Percentiles rank a stretch among this genome's conserved stretches.
Conservation (phyloP, 1,284 basidiomycete genomes). For the Sparassis latifolia region DNA sequence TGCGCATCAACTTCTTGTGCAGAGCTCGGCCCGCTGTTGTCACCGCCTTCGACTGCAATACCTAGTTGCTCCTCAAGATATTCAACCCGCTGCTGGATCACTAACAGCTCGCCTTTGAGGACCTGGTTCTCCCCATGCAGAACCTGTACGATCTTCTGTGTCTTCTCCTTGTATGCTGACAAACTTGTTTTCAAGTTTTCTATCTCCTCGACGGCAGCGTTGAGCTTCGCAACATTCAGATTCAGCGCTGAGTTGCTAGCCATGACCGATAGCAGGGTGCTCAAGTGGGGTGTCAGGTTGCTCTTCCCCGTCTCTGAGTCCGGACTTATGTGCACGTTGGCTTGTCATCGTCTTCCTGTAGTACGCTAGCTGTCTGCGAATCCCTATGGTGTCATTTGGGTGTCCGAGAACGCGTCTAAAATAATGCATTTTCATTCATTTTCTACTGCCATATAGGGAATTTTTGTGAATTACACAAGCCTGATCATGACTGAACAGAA, state of each 20-base stretch:
- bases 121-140: neutral
- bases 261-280: too few species aligned
- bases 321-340: too few species aligned
- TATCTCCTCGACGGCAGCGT: neutral
- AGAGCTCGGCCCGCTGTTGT: neutral
- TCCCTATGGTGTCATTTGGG: neutral
- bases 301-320: neutral
- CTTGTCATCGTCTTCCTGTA: too few species aligned
- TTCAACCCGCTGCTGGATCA: neutral
- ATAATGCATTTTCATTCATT: neutral
- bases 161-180: neutral
- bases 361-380: neutral
- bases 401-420: neutral
- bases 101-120: neutral
- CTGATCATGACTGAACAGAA: neutral
- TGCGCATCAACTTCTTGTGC: neutral
- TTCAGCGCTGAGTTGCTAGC: neutral
- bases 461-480: neutral
- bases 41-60: neutral
- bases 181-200: neutral
- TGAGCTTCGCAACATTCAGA: neutral
- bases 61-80: neutral
- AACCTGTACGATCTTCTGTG: neutral
- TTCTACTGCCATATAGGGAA: neutral
- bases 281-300: neutral